Evolutionary conservation across 257 asterid species (phyloP).

Genomic region (Penstemon barbatus): DNA sequence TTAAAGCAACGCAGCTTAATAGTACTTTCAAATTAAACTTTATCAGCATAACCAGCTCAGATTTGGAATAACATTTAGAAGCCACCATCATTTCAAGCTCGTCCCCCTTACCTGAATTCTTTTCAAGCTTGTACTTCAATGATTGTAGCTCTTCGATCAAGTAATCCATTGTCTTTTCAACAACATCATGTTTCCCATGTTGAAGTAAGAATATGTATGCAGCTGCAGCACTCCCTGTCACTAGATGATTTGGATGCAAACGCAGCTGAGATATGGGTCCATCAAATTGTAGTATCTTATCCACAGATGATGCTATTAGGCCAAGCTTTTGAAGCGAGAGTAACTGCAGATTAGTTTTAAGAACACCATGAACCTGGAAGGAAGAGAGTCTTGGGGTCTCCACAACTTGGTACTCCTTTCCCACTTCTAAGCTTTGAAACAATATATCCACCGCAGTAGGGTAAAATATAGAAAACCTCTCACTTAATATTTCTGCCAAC

Average conservation of each 20-base stretch:
- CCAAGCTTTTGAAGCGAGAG: conserved; percentile 94
- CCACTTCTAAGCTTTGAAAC: conserved; percentile 80
- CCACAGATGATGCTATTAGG: conserved; percentile 71
- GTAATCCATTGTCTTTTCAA: conserved; percentile 59
- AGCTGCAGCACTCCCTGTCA: conserved; percentile 90
- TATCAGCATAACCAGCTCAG: conserved; percentile 67
- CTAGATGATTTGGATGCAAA: conserved; percentile 90
- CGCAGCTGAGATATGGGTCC: conserved; percentile 86
- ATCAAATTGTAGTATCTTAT: conserved; percentile 62
- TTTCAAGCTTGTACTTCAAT: conserved; percentile 50
- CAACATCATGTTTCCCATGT: conserved; percentile 71
- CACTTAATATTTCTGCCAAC: conserved; percentile 93
- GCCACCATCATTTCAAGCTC: conserved; percentile 33
- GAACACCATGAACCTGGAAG: conserved; percentile 93
- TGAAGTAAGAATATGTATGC: conserved; percentile 89
- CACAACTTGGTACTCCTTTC: conserved; percentile 34
- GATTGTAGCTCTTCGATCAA: conserved; percentile 76
- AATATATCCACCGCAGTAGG: conserved; percentile 73
- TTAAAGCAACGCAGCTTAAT: conserved; percentile 59
- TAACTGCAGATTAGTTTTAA: conserved; percentile 90
- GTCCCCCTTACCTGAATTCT: conserved; percentile 40
- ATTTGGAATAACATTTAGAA: conserved; percentile 48
- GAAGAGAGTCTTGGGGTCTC: conserved; percentile 52
- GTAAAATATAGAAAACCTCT: conserved; percentile 76
- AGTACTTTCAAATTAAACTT: conserved; percentile 78